Base-by-base conservation (phyloP, 345 rosid genomes). In the Eutrema japonicum region DNA sequence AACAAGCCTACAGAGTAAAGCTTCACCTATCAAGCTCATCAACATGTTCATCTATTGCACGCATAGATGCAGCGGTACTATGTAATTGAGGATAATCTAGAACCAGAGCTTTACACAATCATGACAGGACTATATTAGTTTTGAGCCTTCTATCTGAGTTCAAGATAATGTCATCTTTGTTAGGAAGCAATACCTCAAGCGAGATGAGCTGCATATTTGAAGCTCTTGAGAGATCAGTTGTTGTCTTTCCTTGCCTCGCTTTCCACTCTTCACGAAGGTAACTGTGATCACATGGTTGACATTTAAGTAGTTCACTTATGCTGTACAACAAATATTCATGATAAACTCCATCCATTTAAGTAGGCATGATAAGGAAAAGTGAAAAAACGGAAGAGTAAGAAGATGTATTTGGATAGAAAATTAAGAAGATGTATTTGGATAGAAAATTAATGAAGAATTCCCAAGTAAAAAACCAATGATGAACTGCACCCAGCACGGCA, bases 241-340 rank as follows among this genome's bases (percentile, higher is more conserved):
- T 76, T 55, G 79, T 35, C 12, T 82, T 82, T 46, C 71, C 78
- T 52, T 91, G 85, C 83, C 88, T 95, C 76, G 82, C 84, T 79
- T 85, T 88, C 98, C 96, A 95, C 82, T 95, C 98, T 83, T 95
- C 96, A 80, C 73, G 79, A 65, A 95, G 80, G 77, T 95, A 95
- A 70, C 99, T 95, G 83, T 38, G 62, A 80, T 70, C 71, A 68
- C 81, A 71, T 47, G 40, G 46, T 27, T 29, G 26, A 11, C 43
- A 73, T 30, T 37, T 55, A 42, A 35, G 50, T 53, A 18, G 52
- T 47, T 68, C 35, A 48, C 59, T 66, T 30, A 54, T 35, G 38
- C 12, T 14, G 47, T 63, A n/a, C 47, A 55, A 10, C 43, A 33
- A 18, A 53, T 64, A 41, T 73, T 46, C 60, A 62, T 51, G 58